Conservation (phyloP, 306 rosid genomes). For the Ochetophila trinervis region DNA sequence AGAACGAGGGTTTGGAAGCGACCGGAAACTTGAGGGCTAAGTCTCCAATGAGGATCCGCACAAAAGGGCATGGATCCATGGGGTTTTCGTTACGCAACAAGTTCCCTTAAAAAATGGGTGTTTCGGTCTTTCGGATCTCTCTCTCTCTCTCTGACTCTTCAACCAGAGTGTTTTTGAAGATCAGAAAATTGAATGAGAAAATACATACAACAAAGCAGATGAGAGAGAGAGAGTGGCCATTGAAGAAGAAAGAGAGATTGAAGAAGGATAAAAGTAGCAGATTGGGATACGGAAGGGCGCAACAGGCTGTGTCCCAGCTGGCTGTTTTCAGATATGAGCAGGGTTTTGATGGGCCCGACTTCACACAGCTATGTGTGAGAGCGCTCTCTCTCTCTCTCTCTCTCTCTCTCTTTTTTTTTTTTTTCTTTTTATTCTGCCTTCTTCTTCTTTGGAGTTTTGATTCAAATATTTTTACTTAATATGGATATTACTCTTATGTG, state of each 20-base stretch:
- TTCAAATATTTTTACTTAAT: too few relatives aligned
- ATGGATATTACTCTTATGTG: too few relatives aligned
- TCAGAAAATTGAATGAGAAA: neutral
- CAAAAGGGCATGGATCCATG: conserved; percentile 81
- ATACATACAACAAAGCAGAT: neutral
- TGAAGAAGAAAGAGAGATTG: neutral
- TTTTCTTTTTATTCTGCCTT: too few relatives aligned
- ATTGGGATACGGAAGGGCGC: conserved; percentile 4
- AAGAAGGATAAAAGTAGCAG: neutral
- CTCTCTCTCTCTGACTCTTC: too few relatives aligned
- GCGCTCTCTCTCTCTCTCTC: neutral
- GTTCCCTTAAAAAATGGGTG: too few relatives aligned
- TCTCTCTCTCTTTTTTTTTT: neutral
- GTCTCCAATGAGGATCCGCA: conserved; percentile 76
- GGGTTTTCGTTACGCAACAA: too few relatives aligned
- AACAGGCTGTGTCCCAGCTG: conserved; percentile 34
- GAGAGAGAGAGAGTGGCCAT: neutral
- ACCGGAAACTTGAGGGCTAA: conserved; percentile 53
- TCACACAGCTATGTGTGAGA: neutral
- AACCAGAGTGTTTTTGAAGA: neutral
- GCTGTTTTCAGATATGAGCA: neutral
- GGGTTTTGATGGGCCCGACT: neutral
- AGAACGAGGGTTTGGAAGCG: conserved; percentile 41
- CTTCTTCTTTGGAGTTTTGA: too few relatives aligned
- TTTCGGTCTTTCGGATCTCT: too few relatives aligned